Evolutionary conservation across 345 rosid species (phyloP).

Genomic region (Alliaria petiolata): DNA sequence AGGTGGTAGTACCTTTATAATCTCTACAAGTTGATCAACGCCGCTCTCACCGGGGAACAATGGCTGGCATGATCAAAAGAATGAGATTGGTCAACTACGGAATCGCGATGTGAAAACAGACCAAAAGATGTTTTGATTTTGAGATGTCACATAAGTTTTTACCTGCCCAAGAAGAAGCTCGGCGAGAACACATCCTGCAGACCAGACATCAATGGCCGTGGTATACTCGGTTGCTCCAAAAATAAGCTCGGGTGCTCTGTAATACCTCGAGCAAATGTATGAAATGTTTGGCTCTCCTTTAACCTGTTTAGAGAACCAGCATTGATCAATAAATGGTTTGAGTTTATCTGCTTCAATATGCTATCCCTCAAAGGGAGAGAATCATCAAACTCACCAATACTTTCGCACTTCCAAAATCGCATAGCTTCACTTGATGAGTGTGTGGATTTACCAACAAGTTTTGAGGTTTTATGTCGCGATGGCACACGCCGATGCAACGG

Average conservation of each 20-base stretch:
- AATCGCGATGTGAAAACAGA: not conserved
- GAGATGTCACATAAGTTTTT: not conserved
- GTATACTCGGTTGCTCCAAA: constrained; percentile 98
- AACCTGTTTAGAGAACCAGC: constrained; percentile 45
- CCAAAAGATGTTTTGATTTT: not conserved
- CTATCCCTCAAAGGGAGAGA: not conserved
- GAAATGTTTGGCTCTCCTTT: constrained; percentile 96
- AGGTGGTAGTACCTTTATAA: constrained; percentile 64
- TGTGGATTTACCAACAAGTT: constrained; percentile 98
- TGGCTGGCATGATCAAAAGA: constrained; percentile 51
- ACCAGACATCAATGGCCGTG: constrained; percentile 97
- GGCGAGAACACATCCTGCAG: constrained; percentile 95
- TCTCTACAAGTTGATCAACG: constrained; percentile 97
- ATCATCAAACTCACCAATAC: constrained; percentile 60
- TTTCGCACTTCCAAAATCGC: constrained; percentile 99
- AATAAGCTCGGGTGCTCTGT: constrained; percentile 96
- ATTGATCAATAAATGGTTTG: not conserved
- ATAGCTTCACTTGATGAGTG: constrained; percentile 90
- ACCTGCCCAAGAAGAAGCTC: constrained; percentile 97
- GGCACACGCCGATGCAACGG: constrained; percentile 80
- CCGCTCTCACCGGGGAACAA: constrained; percentile 98
- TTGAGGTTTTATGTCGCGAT: constrained; percentile 97
- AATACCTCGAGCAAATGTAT: constrained; percentile 95
- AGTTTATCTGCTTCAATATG: not conserved
- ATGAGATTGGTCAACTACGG: not conserved